A percentile compares a stretch with the other conserved stretches of the same genome.
Conservation (phyloP, 176 grass and related monocot species). For the Carex scoparia region DNA sequence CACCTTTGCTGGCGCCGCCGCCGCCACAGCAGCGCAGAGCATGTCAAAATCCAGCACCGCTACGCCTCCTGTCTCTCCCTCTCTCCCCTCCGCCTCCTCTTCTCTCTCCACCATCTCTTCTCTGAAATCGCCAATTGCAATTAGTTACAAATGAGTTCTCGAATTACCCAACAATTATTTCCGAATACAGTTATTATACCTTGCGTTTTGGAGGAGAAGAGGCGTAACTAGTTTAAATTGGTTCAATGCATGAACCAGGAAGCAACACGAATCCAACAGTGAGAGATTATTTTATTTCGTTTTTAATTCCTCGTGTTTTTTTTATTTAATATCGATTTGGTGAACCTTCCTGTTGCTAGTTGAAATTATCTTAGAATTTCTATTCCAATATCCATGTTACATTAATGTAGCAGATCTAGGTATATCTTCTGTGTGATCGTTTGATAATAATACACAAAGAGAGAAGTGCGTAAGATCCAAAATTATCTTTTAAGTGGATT, state of each 20-base stretch:
- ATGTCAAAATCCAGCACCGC: conserved; percentile 84
- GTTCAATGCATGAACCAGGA: background rate
- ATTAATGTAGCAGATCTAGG: background rate
- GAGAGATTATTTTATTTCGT: background rate
- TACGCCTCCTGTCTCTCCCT: conserved; percentile 27
- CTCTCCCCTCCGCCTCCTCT: conserved; percentile 20
- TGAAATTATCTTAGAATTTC: background rate
- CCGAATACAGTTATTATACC: background rate
- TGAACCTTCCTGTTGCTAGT: background rate
- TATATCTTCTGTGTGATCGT: background rate
- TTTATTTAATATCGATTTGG: conserved; percentile 14
- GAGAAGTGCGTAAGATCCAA: background rate
- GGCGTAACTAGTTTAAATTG: conserved; percentile 1
- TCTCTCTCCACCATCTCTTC: background rate
- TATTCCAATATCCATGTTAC: background rate
- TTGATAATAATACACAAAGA: background rate
- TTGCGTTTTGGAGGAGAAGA: conserved; percentile 3
- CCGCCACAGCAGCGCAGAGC: conserved; percentile 83
- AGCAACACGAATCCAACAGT: background rate
- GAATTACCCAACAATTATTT: background rate
- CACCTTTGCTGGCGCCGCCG: conserved; percentile 30
- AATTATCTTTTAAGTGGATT: background rate
- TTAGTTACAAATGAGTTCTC: background rate
- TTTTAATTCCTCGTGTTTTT: background rate
- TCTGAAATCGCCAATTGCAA: conserved; percentile 16